These are phyloP conservation scores for Jackrogersella multiformis DNA, from an alignment of 495 filamentous ascomycete genomes.

Conservation along the genomic window DNA sequence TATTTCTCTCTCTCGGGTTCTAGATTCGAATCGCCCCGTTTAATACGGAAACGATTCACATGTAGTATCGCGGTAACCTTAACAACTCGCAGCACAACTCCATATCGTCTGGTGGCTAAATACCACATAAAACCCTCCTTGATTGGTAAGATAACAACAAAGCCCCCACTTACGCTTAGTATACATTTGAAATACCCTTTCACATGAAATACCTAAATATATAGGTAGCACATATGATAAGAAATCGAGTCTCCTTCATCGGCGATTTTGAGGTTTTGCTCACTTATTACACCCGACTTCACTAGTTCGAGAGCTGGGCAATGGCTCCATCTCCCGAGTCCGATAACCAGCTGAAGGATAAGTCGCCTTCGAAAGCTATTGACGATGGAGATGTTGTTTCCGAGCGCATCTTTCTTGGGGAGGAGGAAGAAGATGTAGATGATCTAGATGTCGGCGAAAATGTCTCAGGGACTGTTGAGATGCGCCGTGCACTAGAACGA, in stretches of 20 bases:
- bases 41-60: slow-evolving; percentile 23
- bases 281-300: not conserved
- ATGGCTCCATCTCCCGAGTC: slow-evolving; percentile 17
- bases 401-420: slow-evolving; percentile 26
- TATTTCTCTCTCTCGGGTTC: not conserved
- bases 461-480: slow-evolving; percentile 2
- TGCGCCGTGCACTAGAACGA: slow-evolving; percentile 32
- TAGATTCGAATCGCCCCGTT: slow-evolving; percentile 10
- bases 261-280: slow-evolving; percentile 4
- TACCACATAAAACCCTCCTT: slow-evolving; percentile 10
- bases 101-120: slow-evolving; percentile 19
- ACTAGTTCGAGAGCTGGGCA: not conserved
- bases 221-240: too few relatives aligned
- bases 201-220: slow-evolving; percentile 5
- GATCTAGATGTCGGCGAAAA: not conserved
- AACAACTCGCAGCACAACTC: not conserved
- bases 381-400: slow-evolving; percentile 22
- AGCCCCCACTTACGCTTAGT: slow-evolving; percentile 37
- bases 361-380: slow-evolving; percentile 15
- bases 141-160: slow-evolving; percentile 36
- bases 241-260: slow-evolving; percentile 14
- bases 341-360: slow-evolving; percentile 3
- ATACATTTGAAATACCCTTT: slow-evolving; percentile 34
- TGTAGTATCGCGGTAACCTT: not conserved
- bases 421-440: slow-evolving; percentile 22